These are phyloP conservation scores for Tulasnella sp. DNA, from an alignment of 768 basidiomycete genomes.

Conservation along the genomic window DNA sequence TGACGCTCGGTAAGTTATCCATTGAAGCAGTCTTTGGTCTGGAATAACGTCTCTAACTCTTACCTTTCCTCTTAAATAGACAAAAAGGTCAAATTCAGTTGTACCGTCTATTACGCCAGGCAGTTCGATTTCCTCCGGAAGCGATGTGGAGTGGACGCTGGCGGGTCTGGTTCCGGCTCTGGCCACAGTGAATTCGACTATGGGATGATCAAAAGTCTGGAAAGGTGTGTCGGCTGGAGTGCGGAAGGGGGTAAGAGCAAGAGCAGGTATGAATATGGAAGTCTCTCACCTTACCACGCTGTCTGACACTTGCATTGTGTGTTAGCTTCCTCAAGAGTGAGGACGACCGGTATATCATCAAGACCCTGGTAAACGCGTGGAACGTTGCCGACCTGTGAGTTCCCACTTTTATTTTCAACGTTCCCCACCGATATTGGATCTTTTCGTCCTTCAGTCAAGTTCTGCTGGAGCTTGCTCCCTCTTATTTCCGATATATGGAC, in stretches of 20 bases:
- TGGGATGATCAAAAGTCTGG: constrained; percentile 49
- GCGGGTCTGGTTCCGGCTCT: constrained; percentile 22
- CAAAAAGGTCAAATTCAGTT: constrained; percentile 59
- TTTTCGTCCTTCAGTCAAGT: constrained; percentile 45
- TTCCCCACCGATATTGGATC: background rate
- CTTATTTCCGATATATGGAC: constrained; percentile 72
- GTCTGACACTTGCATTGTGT: background rate
- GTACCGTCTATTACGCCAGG: constrained; percentile 72
- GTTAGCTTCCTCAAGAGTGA: constrained; percentile 71
- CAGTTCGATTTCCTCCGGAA: constrained; percentile 62
- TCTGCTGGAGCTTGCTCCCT: constrained; percentile 62
- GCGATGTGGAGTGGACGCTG: constrained; percentile 53
- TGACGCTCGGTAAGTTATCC: constrained; percentile 47
- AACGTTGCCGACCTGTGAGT: constrained; percentile 75
- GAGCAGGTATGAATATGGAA: constrained; percentile 9
- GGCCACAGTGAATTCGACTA: constrained; percentile 26
- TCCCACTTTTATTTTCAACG: background rate
- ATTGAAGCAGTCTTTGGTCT: background rate
- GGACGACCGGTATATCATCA: constrained; percentile 72
- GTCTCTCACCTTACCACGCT: background rate
- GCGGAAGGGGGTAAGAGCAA: constrained; percentile 70
- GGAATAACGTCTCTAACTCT: background rate
- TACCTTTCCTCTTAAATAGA: background rate
- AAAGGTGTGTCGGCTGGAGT: constrained; percentile 51
- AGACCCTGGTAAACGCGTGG: constrained; percentile 79